Base-by-base conservation (phyloP, 805 yeast species). In the Suhomyces sp. region DNA sequence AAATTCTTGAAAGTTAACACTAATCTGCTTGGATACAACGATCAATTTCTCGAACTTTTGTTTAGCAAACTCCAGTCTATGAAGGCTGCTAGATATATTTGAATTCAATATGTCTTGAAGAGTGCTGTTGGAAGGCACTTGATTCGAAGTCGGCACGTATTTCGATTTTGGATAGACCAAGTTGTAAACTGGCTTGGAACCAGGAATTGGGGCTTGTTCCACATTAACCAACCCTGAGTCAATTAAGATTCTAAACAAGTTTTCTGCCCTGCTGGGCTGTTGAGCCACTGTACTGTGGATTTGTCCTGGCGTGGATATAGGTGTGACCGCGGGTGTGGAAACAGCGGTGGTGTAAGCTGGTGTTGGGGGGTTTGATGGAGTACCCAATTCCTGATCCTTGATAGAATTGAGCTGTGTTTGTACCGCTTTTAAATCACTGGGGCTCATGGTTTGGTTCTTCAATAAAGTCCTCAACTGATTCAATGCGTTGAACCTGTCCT, bases 401-500 rank as follows among this genome's bases (percentile, higher is more conserved):
- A 71, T 62, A n/a, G 48, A 50, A 28, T 56, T 54, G 23, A 71
- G 48, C 39, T 65, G 66, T n/a, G 45, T 42, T 42, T 63, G 68
- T 4, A 71, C 64, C 1, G 65, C 65, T 22, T 46, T 43, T 33
- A 71, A 54, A 23, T 69, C 72, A 12, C 47, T 44, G 10, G 52
- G 51, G 28, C 53, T 56, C 56, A 70, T 55, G 11, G 46, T 43
- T 38, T 63, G 70, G 39, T 53, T 63, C 12, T 58, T 54, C 27
- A 77, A 53, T 19, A 76, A 60, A 12, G 35, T 44, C 23, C 63
- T 60, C 36, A 77, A 58, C 43, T 74, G 73, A 24, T 54, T 54
- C 42, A 77, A 61, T 4, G 76, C 72, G 25, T 63, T 61, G 35
- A 63, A 60, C 28, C 76, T 56, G 28, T 68, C 77, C 18, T 50